Evolutionary conservation across 495 filamentous ascomycete genomes (phyloP).

Genomic region (Aspergillus avenaceus): DNA sequence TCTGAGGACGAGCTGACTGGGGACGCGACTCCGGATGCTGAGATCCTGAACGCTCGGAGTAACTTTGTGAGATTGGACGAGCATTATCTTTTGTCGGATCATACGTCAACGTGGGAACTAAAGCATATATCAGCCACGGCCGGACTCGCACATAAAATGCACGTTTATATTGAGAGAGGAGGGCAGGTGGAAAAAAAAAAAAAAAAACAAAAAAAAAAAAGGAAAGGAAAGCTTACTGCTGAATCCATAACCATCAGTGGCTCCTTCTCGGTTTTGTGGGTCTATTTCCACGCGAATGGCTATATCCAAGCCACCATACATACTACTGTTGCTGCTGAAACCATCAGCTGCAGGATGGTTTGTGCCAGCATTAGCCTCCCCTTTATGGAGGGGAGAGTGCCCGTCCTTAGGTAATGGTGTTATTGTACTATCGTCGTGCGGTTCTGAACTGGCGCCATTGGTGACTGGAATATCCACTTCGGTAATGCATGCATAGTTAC

Average conservation of each 20-base stretch:
- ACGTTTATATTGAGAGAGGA: too few species aligned
- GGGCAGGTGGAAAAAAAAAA: background rate
- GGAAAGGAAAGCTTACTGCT: conserved; percentile 53
- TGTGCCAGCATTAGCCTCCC: conserved; percentile 63
- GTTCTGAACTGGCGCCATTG: conserved; percentile 15
- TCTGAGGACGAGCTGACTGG: conserved; percentile 13
- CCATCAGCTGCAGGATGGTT: conserved; percentile 57
- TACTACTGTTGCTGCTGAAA: conserved; percentile 43
- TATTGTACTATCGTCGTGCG: conserved; percentile 15
- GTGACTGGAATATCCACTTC: conserved; percentile 45
- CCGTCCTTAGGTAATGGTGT: conserved; percentile 50
- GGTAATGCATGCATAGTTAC: conserved; percentile 83
- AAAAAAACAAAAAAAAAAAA: background rate
- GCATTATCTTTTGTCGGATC: conserved; percentile 4
- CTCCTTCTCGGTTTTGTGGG: conserved; percentile 57
- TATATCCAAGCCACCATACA: conserved; percentile 64
- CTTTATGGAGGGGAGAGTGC: conserved; percentile 57
- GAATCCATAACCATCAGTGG: conserved; percentile 66
- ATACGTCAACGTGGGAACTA: conserved; percentile 22
- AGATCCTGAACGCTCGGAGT: conserved; percentile 11
- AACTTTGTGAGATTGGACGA: conserved; percentile 11
- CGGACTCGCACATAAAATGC: too few species aligned
- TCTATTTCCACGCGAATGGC: conserved; percentile 67
- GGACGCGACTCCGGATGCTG: conserved; percentile 4
- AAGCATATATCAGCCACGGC: background rate